Evolutionary conservation across 768 basidiomycete species (phyloP), one percentile per base, ranked within the genome.

Genomic region (Podaxis rugospora): DNA sequence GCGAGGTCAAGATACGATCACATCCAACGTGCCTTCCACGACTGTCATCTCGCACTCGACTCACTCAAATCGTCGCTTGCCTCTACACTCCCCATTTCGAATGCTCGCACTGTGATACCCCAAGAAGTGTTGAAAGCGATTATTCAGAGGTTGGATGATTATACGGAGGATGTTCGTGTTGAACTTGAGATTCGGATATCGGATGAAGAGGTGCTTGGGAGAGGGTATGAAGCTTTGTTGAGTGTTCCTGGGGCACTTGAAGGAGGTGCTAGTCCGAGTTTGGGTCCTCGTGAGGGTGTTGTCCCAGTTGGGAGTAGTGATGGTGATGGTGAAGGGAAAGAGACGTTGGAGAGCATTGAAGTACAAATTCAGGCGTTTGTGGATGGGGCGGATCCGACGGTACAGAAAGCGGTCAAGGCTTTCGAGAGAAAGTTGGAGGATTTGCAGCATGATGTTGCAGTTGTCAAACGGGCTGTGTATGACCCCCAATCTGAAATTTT

Each of bases 171-270:
- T 64, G 84, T 84, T 1, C 83, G 89, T 0, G 92, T 94, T 9
- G 92, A 93, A 68, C 74, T 94, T 21, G 92, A 93, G 73, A 93
- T 93, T 42, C 82, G 84, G 23, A 74, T 86, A 9, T 81, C 88
- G 1, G 92, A 94, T 67, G 90, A 90, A 63, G 80, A 78, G 10
- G 78, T 93, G 13, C 76, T 87, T 0, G 75, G 77, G 5, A 79
- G 78, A 6, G 90, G 90, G 2, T 93, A 86, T 62, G 84, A 86
- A 65, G 85, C 88, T 0, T 69, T 92, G n/a, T 74, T 92, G 11
- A 73, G 76, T 14, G 76, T 92, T 2, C 82, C 83, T 23, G 83
- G 83, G 1, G 85, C 84, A 0, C 61, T 78, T 42, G 53, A n/a
- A n/a, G n/a, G 63, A 5, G 64, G 65, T 28, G 9, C 32, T 37